Evolutionary conservation across 768 basidiomycete genomes (phyloP).

Genomic region (Udeniomyces megalosporus): DNA sequence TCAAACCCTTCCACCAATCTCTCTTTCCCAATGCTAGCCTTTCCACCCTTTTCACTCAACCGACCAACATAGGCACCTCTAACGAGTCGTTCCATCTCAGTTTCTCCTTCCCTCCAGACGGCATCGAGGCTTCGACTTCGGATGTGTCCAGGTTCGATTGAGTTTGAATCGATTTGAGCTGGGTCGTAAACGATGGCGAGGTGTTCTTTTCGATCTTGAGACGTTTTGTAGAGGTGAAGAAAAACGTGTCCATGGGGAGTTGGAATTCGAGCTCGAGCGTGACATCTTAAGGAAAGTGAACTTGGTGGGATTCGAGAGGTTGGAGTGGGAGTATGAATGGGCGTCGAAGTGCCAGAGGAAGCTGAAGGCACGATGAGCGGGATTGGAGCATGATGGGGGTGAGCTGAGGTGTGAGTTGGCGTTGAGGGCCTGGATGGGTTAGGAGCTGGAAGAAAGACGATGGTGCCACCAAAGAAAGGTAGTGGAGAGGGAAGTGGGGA

Average conservation of each 20-base stretch:
- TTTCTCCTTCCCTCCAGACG: slow-evolving; percentile 68
- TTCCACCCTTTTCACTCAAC: slow-evolving; percentile 28
- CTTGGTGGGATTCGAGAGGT: background rate
- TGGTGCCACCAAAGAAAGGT: slow-evolving; percentile 16
- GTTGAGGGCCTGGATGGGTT: background rate
- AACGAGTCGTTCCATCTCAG: slow-evolving; percentile 80
- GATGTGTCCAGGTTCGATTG: slow-evolving; percentile 40
- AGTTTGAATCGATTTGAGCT: slow-evolving; percentile 43
- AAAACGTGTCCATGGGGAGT: slow-evolving; percentile 88
- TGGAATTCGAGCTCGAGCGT: slow-evolving; percentile 93
- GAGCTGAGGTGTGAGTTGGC: background rate
- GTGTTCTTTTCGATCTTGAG: slow-evolving; percentile 74
- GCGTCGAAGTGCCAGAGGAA: background rate
- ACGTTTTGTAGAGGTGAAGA: slow-evolving; percentile 87
- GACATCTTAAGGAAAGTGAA: slow-evolving; percentile 47
- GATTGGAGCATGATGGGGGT: background rate
- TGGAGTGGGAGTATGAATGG: background rate
- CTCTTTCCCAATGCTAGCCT: background rate
- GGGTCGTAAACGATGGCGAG: slow-evolving; percentile 88
- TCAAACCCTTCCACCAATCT: background rate
- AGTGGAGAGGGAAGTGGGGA: slow-evolving; percentile 1
- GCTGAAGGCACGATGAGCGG: background rate
- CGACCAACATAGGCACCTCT: slow-evolving; percentile 86
- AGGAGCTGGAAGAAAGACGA: slow-evolving; percentile 1
- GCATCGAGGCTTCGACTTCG: slow-evolving; percentile 67